Base-by-base conservation (phyloP, 2,329 filamentous ascomycete genomes). In the Nannizziopsis barbatae region DNA sequence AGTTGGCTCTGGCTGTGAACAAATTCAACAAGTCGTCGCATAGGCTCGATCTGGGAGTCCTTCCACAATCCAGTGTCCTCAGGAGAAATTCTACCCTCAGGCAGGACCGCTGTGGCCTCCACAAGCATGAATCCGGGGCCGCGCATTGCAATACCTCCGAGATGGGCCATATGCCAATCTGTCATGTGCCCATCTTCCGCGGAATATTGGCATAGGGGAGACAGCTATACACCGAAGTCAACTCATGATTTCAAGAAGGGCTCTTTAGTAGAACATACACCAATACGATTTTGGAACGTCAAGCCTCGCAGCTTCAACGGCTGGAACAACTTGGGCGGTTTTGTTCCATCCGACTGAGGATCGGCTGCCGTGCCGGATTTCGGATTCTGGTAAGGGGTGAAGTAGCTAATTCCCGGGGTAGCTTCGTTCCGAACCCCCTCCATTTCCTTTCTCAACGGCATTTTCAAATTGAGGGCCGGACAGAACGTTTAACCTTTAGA, bases 61-160 rank as follows among this genome's bases (percentile, higher is more conserved):
- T 83, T 74, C 89, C 88, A 95, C 6, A 95, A 68, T 0, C 89
- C 87, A 10, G 71, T 68, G 62, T 90, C 85, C 62, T 89, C 74
- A 1, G 87, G 85, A 1, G 82, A 81, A 69, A 93, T 92, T 50
- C 87, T 76, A 15, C 87, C 87, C 57, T 86, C 79, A 8, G 84
- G 68, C n/a, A 78, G 71, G 0, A 93, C 83, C 36, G 79, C 72
- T 0, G 84, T 87, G 32, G 86, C 85, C 69, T 93, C 87, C 51
- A 88, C 72, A 51, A 86, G 76, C 45, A 79, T 71, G 15, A 90
- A 70, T 2, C 76, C 81, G 0, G 82, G 79, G n/a, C 86, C 86
- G 50, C 81, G 77, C 43, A 80, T 71, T 17, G 83, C 74, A 56
- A 85, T 85, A 55, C 84, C 79, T 49, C 87, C 86, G 20, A 90